These are phyloP conservation scores for Phialocephala subalpina DNA, from an alignment of 2,329 filamentous ascomycete genomes.

Conservation along the genomic window DNA sequence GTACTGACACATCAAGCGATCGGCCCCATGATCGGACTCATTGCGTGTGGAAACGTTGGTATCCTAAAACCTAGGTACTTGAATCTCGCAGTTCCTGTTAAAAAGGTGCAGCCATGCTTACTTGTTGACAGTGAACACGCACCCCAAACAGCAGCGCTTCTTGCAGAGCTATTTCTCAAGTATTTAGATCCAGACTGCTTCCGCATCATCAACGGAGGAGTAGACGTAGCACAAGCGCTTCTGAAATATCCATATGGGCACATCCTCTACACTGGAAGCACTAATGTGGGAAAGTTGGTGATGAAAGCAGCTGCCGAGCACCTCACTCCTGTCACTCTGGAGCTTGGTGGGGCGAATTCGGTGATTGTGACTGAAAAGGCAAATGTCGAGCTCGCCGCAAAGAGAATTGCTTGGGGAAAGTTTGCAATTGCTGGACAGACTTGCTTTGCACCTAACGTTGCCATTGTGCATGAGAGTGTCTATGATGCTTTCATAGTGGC, in stretches of 20 bases:
- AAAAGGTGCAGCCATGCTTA: too few species aligned
- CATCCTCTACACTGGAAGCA: slow-evolving; percentile 16
- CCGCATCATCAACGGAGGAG: slow-evolving; percentile 46
- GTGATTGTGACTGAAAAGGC: slow-evolving; percentile 16
- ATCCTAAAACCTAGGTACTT: slow-evolving; percentile 50
- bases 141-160: slow-evolving; percentile 44
- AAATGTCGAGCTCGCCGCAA: slow-evolving; percentile 15
- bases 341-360: slow-evolving; percentile 16
- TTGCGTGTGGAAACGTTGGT: slow-evolving; percentile 32
- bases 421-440: slow-evolving; percentile 18
- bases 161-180: slow-evolving; percentile 49
- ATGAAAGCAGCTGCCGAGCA: slow-evolving; percentile 13
- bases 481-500: slow-evolving; percentile 16
- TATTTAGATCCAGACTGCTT: slow-evolving; percentile 53
- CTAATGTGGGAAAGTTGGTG: slow-evolving; percentile 6
- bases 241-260: slow-evolving; percentile 8
- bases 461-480: slow-evolving; percentile 14
- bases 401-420: slow-evolving; percentile 19
- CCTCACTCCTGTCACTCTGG: slow-evolving; percentile 18
- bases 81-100: not conserved
- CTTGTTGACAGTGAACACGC: slow-evolving; percentile 46
- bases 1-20: not conserved
- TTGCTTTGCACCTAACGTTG: slow-evolving; percentile 15
- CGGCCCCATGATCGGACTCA: slow-evolving; percentile 2
- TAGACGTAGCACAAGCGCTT: not conserved